A percentile compares a stretch with the other conserved stretches of the same genome.
Conservation (phyloP, 2,329 filamentous ascomycete genomes). For the Ophiostoma sp. region DNA sequence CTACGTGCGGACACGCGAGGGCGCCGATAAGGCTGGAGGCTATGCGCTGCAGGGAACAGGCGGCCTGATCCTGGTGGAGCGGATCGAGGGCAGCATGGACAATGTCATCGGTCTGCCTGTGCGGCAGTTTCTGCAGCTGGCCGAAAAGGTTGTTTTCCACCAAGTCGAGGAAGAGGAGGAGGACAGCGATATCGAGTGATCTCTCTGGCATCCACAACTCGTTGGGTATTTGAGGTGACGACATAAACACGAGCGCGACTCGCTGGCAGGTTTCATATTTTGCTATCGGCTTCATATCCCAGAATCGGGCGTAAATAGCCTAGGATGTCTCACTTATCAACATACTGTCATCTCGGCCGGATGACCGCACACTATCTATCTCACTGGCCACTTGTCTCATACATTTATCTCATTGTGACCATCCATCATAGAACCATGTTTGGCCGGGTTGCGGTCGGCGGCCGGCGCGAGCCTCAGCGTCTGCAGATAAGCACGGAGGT, state of each 20-base stretch:
- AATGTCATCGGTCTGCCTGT: slow-evolving; percentile 92
- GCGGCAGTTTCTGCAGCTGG: slow-evolving; percentile 68
- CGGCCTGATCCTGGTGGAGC: slow-evolving; percentile 79
- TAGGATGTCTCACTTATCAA: no score
- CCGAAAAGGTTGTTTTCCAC: slow-evolving; percentile 78
- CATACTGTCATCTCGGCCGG: not conserved
- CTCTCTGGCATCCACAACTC: no score
- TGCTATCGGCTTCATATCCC: not conserved
- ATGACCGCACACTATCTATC: not conserved
- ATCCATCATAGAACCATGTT: not conserved
- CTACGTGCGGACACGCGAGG: slow-evolving; percentile 80
- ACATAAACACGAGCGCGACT: no score
- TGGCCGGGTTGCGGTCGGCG: not conserved
- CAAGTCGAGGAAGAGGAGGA: slow-evolving; percentile 49
- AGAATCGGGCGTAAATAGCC: not conserved
- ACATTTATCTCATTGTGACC: not conserved
- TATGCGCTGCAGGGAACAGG: slow-evolving; percentile 91
- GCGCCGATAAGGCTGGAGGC: slow-evolving; percentile 90
- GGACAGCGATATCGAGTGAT: not conserved
- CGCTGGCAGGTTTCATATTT: no score
- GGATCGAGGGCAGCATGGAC: slow-evolving; percentile 82
- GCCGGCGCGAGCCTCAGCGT: slow-evolving; percentile 8
- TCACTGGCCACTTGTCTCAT: not conserved
- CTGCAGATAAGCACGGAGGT: slow-evolving; percentile 3
- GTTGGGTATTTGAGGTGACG: no score